phyloP scores from a whole-genome alignment of 805 yeast species.

The Lachancea waltii region DNA sequence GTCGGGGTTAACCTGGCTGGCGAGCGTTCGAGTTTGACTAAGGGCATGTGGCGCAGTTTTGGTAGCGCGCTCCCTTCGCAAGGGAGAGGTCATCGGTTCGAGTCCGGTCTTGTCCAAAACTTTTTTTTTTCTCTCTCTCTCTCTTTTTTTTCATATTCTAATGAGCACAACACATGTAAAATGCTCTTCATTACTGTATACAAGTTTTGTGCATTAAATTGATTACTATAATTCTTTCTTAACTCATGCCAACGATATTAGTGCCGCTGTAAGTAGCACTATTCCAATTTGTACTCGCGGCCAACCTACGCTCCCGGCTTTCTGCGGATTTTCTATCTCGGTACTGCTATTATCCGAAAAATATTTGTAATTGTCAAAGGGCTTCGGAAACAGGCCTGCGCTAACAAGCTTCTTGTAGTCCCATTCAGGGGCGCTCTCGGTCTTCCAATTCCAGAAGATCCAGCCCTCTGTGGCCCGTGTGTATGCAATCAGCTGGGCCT shows the following conservation, averaged over 20 bases:
- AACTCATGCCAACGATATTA: too few relatives aligned
- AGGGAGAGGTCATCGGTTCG: slow-evolving; percentile 74
- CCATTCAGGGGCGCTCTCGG: slow-evolving; percentile 64
- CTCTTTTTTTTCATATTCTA: neutral
- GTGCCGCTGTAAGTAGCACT: too few relatives aligned
- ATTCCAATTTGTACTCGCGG: too few relatives aligned
- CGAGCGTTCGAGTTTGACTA: neutral
- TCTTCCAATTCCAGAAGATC: slow-evolving; percentile 68
- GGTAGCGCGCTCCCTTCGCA: slow-evolving; percentile 80
- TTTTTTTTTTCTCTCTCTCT: too few relatives aligned
- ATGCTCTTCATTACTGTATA: too few relatives aligned
- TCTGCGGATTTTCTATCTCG: neutral
- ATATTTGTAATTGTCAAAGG: slow-evolving; percentile 50
- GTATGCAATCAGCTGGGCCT: slow-evolving; percentile 54
- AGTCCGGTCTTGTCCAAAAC: slow-evolving; percentile 64
- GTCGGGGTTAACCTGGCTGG: neutral
- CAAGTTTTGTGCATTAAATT: too few relatives aligned
- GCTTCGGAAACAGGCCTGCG: slow-evolving; percentile 53
- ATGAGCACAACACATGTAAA: neutral
- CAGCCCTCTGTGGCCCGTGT: slow-evolving; percentile 46
- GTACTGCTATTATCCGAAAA: slow-evolving; percentile 22
- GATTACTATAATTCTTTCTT: too few relatives aligned
- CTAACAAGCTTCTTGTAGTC: slow-evolving; percentile 48
- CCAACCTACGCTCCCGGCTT: neutral
- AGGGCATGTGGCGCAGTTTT: slow-evolving; percentile 79